Evolutionary conservation across 1,284 basidiomycete species (phyloP).

Genomic region (Taiwanofungus camphoratus): DNA sequence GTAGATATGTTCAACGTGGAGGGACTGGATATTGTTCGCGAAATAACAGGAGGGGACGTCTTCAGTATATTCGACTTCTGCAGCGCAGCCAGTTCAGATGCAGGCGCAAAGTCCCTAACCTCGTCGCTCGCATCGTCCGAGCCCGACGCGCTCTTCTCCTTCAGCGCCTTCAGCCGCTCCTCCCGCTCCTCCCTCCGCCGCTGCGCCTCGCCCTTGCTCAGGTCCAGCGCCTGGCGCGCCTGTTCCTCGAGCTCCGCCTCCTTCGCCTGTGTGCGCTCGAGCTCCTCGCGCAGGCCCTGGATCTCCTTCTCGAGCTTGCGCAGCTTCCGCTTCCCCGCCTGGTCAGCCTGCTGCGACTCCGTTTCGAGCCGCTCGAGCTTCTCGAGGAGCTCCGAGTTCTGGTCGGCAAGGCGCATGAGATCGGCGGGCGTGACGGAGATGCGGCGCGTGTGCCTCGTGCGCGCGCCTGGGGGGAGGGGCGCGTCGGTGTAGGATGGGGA

Average conservation of each 20-base stretch:
- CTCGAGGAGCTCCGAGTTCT: conserved; percentile 73
- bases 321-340: conserved; percentile 60
- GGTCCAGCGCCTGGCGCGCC: conserved; percentile 36
- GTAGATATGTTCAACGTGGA: background rate
- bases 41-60: background rate
- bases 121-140: conserved; percentile 15
- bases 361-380: conserved; percentile 71
- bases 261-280: conserved; percentile 63
- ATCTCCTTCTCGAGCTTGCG: conserved; percentile 77
- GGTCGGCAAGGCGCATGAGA: conserved; percentile 65
- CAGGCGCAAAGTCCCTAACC: conserved; percentile 58
- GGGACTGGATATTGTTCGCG: background rate
- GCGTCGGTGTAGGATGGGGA: conserved; percentile 28
- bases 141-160: conserved; percentile 33
- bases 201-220: conserved; percentile 29
- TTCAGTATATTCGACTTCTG: too few relatives aligned
- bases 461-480: conserved; percentile 22
- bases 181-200: conserved; percentile 51
- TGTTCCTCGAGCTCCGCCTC: conserved; percentile 68
- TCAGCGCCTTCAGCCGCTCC: conserved; percentile 41
- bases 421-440: conserved; percentile 67
- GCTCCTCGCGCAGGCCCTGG: conserved; percentile 56
- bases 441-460: conserved; percentile 40
- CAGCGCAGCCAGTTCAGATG: conserved; percentile 24
- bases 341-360: conserved; percentile 62